Percentiles rank a stretch among this genome's conserved stretches.
Conservation (phyloP, 768 basidiomycete genomes). For the Pleurotus ostreatus region DNA sequence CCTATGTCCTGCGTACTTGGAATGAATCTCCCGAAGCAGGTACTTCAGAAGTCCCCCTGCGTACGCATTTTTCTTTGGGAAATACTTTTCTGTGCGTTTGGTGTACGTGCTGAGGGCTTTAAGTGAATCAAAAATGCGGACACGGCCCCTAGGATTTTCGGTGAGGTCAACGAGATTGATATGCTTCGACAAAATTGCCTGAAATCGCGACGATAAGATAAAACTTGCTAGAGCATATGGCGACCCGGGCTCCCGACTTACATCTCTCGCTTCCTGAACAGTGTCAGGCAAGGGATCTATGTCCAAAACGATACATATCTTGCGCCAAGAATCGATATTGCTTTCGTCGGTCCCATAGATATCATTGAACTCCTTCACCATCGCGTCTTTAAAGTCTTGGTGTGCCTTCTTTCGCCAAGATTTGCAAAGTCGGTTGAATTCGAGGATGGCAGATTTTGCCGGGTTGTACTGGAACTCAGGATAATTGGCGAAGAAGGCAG, state of each 20-base stretch:
- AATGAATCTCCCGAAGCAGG: slow-evolving; percentile 25
- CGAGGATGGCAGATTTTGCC: not conserved
- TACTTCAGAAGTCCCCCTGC: slow-evolving; percentile 27
- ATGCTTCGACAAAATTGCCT: slow-evolving; percentile 25
- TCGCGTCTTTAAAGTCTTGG: slow-evolving; percentile 20
- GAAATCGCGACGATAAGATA: not conserved
- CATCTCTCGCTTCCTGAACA: slow-evolving; percentile 20
- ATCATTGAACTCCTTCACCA: slow-evolving; percentile 28
- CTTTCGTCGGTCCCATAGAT: slow-evolving; percentile 28
- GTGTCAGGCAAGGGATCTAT: slow-evolving; percentile 24
- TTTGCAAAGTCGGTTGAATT: slow-evolving; percentile 14
- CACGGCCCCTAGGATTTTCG: slow-evolving; percentile 12
- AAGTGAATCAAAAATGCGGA: slow-evolving; percentile 21
- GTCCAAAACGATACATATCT: slow-evolving; percentile 20
- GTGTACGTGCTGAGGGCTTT: slow-evolving; percentile 11
- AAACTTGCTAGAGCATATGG: not conserved
- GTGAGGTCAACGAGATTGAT: slow-evolving; percentile 38
- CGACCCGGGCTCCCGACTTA: slow-evolving; percentile 11
- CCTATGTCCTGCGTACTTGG: not conserved
- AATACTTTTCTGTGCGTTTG: slow-evolving; percentile 10
- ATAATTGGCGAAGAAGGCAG: slow-evolving; percentile 14
- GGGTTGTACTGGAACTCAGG: slow-evolving; percentile 13
- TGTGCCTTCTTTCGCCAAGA: slow-evolving; percentile 12
- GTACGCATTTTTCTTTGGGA: slow-evolving; percentile 24
- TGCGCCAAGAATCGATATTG: slow-evolving; percentile 23